These are phyloP conservation scores for Omphalea diandra DNA, from an alignment of 441 rosid species.

Conservation along the genomic window DNA sequence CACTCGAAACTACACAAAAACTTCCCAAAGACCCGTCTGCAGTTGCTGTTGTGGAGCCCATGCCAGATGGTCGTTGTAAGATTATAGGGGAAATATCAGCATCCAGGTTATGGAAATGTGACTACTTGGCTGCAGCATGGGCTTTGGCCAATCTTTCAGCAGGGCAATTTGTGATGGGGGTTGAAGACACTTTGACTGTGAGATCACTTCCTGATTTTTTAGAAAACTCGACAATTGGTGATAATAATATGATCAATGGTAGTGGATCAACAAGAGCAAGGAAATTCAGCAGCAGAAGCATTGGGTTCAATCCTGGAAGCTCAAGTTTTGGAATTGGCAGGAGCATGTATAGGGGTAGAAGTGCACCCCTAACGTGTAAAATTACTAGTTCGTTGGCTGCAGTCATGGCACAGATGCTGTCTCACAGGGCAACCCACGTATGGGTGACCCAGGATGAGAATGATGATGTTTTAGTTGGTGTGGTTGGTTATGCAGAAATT, in stretches of 20 bases:
- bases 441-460: constrained; percentile 85
- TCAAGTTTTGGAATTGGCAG: constrained; percentile 54
- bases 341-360: constrained; percentile 93
- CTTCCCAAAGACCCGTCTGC: constrained; percentile 72
- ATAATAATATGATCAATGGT: constrained; percentile 26
- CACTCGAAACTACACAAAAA: constrained; percentile 49
- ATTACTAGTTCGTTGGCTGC: constrained; percentile 84
- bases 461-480: constrained; percentile 82
- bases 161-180: constrained; percentile 93
- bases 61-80: constrained; percentile 50
- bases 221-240: constrained; percentile 41
- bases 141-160: constrained; percentile 83
- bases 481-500: constrained; percentile 81
- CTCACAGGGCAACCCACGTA: constrained; percentile 89
- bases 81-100: constrained; percentile 93
- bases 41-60: constrained; percentile 66
- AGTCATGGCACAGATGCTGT: constrained; percentile 96
- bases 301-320: constrained; percentile 70
- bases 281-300: constrained; percentile 80
- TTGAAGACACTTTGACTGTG: constrained; percentile 65
- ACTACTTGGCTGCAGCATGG: constrained; percentile 90
- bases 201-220: constrained; percentile 55
- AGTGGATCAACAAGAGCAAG: constrained; percentile 47
- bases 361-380: constrained; percentile 85
- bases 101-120: constrained; percentile 91